Base-by-base conservation (phyloP, 768 basidiomycete genomes). In the Agrocybe pediades region DNA sequence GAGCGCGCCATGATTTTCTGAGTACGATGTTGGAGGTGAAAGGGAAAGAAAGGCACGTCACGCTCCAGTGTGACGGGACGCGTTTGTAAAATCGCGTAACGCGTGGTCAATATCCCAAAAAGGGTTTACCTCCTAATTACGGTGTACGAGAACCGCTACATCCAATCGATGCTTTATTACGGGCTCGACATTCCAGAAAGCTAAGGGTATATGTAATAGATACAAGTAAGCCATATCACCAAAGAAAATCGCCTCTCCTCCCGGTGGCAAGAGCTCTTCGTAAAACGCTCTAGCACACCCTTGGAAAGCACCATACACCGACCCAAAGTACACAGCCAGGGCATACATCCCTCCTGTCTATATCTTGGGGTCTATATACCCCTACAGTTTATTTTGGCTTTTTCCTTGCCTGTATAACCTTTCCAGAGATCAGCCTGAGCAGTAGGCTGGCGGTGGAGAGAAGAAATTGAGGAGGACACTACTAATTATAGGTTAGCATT, bases 301-400 rank as follows among this genome's bases (percentile, higher is more conserved):
- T 69, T 96, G 93, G 72, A 97, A 97, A 0, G 94, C 90, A 3
- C 95, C 95, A 60, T 90, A 95, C 1, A 93, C 80, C 59, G 80
- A 73, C 49, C 86, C 89, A 64, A 98, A 97, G 67, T 88, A 89
- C 0, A 88, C 76, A 0, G 92, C 88, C 5, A 95, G 74, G 0
- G 71, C 84, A 67, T 85, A 97, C 89, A 98, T 93, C 72, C 98
- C 93, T 1, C 76, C 84, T 2, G 82, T n/a, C n/a, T n/a, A n/a
- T n/a, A n/a, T n/a, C n/a, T n/a, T n/a, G n/a, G n/a, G n/a, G n/a
- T n/a, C n/a, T n/a, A n/a, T n/a, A n/a, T n/a, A n/a, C n/a, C n/a
- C n/a, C n/a, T n/a, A n/a, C n/a, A n/a, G n/a, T n/a, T n/a, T n/a
- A n/a, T n/a, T n/a, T n/a, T n/a, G n/a, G n/a, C n/a, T n/a, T n/a